Percentiles rank a stretch among this genome's conserved stretches.
These are phyloP conservation scores for Dalbergia cultrata DNA, from an alignment of 306 rosid genomes.

Conservation along the genomic window DNA sequence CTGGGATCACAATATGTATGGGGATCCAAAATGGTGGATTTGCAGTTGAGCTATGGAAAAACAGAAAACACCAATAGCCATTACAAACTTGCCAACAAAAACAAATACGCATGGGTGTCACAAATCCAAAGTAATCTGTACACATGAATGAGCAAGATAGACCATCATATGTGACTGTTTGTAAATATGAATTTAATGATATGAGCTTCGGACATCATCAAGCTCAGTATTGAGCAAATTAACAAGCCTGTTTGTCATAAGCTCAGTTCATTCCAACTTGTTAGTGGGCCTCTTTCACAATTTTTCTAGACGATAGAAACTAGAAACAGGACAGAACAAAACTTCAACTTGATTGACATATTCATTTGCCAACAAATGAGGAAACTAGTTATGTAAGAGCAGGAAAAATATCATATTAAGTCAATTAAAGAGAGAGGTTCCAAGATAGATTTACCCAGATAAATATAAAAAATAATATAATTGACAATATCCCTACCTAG, in stretches of 20 bases:
- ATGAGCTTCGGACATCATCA: not conserved
- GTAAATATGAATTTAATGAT: not conserved
- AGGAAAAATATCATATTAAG: too few species aligned
- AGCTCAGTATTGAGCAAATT: slow-evolving; percentile 9
- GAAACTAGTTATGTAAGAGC: too few species aligned
- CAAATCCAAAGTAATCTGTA: slow-evolving; percentile 31
- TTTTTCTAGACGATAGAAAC: too few species aligned
- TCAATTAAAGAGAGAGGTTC: too few species aligned
- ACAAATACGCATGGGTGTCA: slow-evolving; percentile 19
- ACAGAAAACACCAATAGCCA: slow-evolving; percentile 30
- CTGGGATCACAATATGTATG: slow-evolving; percentile 89
- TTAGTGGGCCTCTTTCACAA: slow-evolving; percentile 21
- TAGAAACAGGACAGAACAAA: too few species aligned
- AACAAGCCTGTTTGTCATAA: slow-evolving; percentile 32
- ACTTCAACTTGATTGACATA: too few species aligned
- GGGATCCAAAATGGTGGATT: slow-evolving; percentile 98
- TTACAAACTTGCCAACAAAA: slow-evolving; percentile 33
- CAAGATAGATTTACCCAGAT: too few species aligned
- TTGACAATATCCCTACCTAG: slow-evolving; percentile 23
- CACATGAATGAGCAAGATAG: slow-evolving; percentile 1
- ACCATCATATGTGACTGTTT: slow-evolving; percentile 16
- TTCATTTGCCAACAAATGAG: too few species aligned
- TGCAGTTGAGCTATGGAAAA: slow-evolving; percentile 69
- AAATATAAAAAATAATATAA: too few species aligned
- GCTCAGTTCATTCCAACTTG: not conserved